phyloP scores from a whole-genome alignment of 75 land plant species.

The Selaginella moellendorffii region DNA sequence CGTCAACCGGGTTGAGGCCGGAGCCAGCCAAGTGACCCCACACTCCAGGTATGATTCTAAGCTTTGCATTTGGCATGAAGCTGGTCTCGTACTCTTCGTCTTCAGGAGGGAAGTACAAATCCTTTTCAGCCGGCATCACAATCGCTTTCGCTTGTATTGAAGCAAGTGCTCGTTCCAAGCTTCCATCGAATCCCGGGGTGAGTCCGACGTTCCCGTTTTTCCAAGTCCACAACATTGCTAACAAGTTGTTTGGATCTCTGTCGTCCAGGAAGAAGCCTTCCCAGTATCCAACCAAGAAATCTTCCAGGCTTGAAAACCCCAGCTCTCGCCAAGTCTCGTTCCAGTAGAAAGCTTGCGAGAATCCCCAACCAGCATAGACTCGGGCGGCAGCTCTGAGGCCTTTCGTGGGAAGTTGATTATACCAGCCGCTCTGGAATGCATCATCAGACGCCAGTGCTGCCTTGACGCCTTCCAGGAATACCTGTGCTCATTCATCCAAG shows the following conservation, averaged over 20 bases:
- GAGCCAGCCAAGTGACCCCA: conserved; percentile 25
- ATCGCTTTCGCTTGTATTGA: conserved; percentile 19
- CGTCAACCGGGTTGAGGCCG: conserved; percentile 15
- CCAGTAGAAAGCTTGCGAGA: conserved; percentile 22
- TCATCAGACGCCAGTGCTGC: conserved; percentile 18
- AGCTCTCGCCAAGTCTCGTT: conserved; percentile 20
- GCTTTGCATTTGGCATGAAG: conserved; percentile 16
- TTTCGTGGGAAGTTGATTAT: conserved; percentile 12
- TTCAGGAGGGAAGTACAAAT: conserved; percentile 14
- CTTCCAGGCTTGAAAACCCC: conserved; percentile 19
- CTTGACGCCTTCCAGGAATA: conserved; percentile 17
- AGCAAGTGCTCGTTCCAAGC: conserved; percentile 16
- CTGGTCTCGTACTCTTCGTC: conserved; percentile 21
- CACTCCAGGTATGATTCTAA: conserved; percentile 18
- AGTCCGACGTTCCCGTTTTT: conserved; percentile 16
- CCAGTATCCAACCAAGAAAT: conserved; percentile 18
- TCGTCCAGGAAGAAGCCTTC: conserved; percentile 19
- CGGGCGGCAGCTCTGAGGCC: conserved; percentile 20
- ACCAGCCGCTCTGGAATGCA: conserved; percentile 18
- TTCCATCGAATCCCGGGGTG: conserved; percentile 17
- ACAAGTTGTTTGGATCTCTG: conserved; percentile 20
- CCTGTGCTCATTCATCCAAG: conserved; percentile 6
- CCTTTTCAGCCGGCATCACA: conserved; percentile 18
- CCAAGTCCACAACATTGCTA: conserved; percentile 21
- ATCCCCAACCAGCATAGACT: conserved; percentile 24